A percentile compares a stretch with the other conserved stretches of the same genome.
Evolutionary conservation across 2,329 filamentous ascomycete genomes (phyloP).

Genomic region (Fusarium acutatum): DNA sequence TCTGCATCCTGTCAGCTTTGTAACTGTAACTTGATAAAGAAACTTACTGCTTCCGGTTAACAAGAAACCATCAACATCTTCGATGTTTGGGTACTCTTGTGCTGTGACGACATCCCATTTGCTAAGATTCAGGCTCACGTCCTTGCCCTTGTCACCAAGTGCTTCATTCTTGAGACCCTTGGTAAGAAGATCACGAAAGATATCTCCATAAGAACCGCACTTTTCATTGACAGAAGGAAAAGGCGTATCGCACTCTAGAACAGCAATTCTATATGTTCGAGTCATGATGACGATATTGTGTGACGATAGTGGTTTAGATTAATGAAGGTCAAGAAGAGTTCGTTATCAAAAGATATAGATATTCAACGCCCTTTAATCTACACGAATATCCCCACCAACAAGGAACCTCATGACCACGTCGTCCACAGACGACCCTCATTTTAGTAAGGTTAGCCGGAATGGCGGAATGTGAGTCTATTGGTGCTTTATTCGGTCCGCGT

Average conservation of each 20-base stretch:
- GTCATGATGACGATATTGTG: conserved; percentile 20
- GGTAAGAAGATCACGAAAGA: conserved; percentile 43
- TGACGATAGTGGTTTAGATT: background rate
- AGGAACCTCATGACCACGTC: conserved; percentile 6
- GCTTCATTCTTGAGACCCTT: conserved; percentile 36
- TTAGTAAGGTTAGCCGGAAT: conserved; percentile 11
- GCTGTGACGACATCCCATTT: conserved; percentile 45
- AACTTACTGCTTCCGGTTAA: conserved; percentile 47
- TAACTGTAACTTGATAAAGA: rapidly evolving
- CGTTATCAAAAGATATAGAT: background rate
- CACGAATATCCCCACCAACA: background rate
- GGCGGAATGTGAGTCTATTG: conserved; percentile 29
- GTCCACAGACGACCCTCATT: conserved; percentile 1
- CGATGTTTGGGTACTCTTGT: conserved; percentile 39
- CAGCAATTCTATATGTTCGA: conserved; percentile 38
- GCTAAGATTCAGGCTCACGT: conserved; percentile 38
- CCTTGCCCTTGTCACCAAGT: conserved; percentile 23
- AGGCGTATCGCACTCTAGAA: conserved; percentile 47
- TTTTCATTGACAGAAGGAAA: conserved; percentile 38
- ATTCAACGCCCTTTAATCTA: conserved; percentile 1
- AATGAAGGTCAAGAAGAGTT: background rate
- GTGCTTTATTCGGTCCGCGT: conserved; percentile 34
- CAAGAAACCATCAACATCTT: conserved; percentile 44
- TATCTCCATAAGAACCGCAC: conserved; percentile 44
- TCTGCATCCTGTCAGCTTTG: conserved; percentile 21